phyloP scores from a whole-genome alignment of 1,139 yeast genomes.

The Zygotorulaspora mrakii region DNA sequence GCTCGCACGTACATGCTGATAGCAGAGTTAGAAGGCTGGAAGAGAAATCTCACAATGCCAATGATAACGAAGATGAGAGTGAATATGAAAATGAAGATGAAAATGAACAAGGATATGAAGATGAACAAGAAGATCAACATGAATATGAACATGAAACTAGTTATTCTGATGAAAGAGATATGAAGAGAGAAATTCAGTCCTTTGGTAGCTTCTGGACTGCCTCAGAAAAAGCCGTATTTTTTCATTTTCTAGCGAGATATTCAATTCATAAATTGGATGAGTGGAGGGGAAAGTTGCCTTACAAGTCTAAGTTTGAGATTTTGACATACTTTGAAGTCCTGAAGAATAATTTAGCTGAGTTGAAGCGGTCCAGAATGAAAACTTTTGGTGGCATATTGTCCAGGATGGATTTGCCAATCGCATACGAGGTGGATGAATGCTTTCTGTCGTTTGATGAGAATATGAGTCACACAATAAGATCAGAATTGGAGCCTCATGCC shows the following conservation, averaged over 20 bases:
- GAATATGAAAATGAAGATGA: slow-evolving; percentile 11
- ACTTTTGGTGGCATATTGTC: slow-evolving; percentile 21
- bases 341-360: slow-evolving; percentile 16
- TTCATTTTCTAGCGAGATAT: slow-evolving; percentile 29
- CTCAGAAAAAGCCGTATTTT: slow-evolving; percentile 32
- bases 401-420: slow-evolving; percentile 30
- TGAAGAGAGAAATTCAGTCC: too few species aligned
- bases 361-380: slow-evolving; percentile 19
- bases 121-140: slow-evolving; percentile 5
- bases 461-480: slow-evolving; percentile 19
- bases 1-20: slow-evolving; percentile 26
- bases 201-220: slow-evolving; percentile 32
- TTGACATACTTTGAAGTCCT: slow-evolving; percentile 29
- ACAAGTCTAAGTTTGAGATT: slow-evolving; percentile 32
- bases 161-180: background rate
- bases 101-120: slow-evolving; percentile 7
- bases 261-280: slow-evolving; percentile 34
- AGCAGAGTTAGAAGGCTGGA: slow-evolving; percentile 18
- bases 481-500: slow-evolving; percentile 10
- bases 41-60: slow-evolving; percentile 4
- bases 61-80: slow-evolving; percentile 7
- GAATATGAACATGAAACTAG: slow-evolving; percentile 9
- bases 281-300: slow-evolving; percentile 26
- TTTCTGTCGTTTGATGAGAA: slow-evolving; percentile 30
- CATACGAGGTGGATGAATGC: slow-evolving; percentile 35